phyloP scores from a whole-genome alignment of 2,329 filamentous ascomycete genomes.

The Daldinia eschscholtzii region DNA sequence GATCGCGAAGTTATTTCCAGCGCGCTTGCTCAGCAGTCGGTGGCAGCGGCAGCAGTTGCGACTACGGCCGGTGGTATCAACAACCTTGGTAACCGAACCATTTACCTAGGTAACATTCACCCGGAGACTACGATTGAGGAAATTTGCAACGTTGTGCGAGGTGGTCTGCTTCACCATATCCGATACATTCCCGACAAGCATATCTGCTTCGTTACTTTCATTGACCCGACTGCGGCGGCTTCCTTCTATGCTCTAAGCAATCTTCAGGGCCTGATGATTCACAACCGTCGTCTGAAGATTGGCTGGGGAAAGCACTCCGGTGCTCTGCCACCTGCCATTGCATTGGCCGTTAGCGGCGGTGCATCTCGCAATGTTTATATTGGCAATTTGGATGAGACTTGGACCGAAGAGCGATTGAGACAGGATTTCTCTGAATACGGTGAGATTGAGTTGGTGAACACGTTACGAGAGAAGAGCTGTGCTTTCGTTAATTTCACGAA shows the following conservation, averaged over 20 bases:
- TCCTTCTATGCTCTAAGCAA: slow-evolving; percentile 99
- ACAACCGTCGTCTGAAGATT: slow-evolving; percentile 97
- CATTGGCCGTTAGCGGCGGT: slow-evolving; percentile 93
- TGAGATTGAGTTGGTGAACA: slow-evolving; percentile 97
- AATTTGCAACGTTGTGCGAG: slow-evolving; percentile 98
- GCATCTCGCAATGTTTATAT: slow-evolving; percentile 99
- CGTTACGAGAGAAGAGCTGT: slow-evolving; percentile 97
- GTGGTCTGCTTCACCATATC: slow-evolving; percentile 95
- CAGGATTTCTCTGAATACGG: slow-evolving; percentile 98
- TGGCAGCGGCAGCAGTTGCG: slow-evolving; percentile 94
- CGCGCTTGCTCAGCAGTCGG: slow-evolving; percentile 95
- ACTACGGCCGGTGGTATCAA: slow-evolving; percentile 97
- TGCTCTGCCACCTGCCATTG: slow-evolving; percentile 93
- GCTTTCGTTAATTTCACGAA: slow-evolving; percentile 99
- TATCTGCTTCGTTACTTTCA: slow-evolving; percentile 99
- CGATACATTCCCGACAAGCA: slow-evolving; percentile 99
- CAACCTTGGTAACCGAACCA: slow-evolving; percentile 96
- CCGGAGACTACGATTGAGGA: slow-evolving; percentile 99
- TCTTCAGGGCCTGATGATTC: slow-evolving; percentile 97
- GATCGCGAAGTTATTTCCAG: slow-evolving; percentile 97
- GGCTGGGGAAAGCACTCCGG: slow-evolving; percentile 99
- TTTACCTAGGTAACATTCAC: slow-evolving; percentile 98
- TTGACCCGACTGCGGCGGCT: slow-evolving; percentile 96
- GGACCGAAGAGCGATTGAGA: slow-evolving; percentile 94
- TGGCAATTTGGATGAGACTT: slow-evolving; percentile 95